A percentile compares a stretch with the other conserved stretches of the same genome.
These are phyloP conservation scores for Trichoderma atrobrunneum DNA, from an alignment of 2,329 filamentous ascomycete species.

Conservation along the genomic window DNA sequence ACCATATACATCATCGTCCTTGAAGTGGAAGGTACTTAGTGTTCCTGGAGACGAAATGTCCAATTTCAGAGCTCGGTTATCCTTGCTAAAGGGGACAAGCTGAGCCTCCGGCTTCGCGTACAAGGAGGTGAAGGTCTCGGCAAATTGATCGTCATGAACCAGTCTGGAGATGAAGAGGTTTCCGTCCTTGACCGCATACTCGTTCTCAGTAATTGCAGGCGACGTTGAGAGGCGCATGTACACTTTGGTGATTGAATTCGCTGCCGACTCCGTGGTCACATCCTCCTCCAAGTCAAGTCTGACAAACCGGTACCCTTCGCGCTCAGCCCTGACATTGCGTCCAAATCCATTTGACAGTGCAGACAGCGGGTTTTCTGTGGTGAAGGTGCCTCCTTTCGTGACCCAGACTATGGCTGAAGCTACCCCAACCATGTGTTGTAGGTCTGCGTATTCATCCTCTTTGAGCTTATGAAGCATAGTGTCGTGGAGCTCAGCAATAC, in stretches of 20 bases:
- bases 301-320: not conserved
- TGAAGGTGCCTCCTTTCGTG: not conserved
- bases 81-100: not conserved
- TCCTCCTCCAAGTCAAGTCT: not conserved
- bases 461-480: not conserved
- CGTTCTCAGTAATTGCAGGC: not conserved
- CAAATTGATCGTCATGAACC: not conserved
- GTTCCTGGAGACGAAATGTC: not conserved
- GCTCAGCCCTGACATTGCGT: not conserved
- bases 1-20: not conserved
- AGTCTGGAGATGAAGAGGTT: not conserved
- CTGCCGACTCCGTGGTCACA: not conserved
- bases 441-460: not conserved
- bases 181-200: not conserved
- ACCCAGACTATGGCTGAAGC: not conserved
- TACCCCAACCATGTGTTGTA: not conserved
- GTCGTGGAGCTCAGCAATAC: not conserved
- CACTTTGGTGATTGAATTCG: not conserved
- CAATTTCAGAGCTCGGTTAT: not conserved
- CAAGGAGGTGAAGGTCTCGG: not conserved
- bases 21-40: not conserved
- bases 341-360: not conserved
- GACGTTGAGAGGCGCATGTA: not conserved
- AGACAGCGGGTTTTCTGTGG: not conserved
- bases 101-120: not conserved